Evolutionary conservation across 2,329 filamentous ascomycete genomes (phyloP), one percentile per base, ranked within the genome.

Genomic region (Penicillium sp.): DNA sequence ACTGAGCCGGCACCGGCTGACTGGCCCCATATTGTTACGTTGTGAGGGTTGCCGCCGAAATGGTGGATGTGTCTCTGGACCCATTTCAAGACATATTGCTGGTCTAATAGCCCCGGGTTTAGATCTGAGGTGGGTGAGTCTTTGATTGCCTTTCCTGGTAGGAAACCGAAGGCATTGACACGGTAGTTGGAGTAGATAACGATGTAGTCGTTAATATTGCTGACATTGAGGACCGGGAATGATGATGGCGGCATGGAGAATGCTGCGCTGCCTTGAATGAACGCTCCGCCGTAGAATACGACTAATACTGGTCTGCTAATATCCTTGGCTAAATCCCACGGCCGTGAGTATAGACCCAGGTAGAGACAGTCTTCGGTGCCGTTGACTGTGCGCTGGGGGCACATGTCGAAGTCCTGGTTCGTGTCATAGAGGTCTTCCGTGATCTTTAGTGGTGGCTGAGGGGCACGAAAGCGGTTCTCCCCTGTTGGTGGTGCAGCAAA

Each of bases 291-390:
- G 65, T 83, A 85, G 65, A 85, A 86, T 4, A 79, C 79, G 3
- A 87, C 78, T 0, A 87, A 76, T 0, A 87, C 84, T 0, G 85
- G 84, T 3, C 81, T 75, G 4, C 79, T 69, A n/a, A 75, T 37
- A 16, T 57, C 40, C 10, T 45, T 18, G 2, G 53, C n/a, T 1
- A 53, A 22, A 0, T 66, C 72, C 83, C 83, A 86, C 3, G 83
- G 84, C 0, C 83, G 78, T 5, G 81, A 79, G 69, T 84, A 86
- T 0, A 87, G 72, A 11, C 82, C 82, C 2, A 87, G 76, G 58
- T 85, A 85, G 14, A 86, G 73, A 61, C 84, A 87, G 63, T 87
- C 84, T 72, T 87, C 84, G 22, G 77, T 78, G 13, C 80, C 80
- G 42, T 82, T 82, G 11, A 81, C 81, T 0, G 80, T 82, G 61